Percentiles rank a stretch among this genome's conserved stretches.
phyloP scores from a whole-genome alignment of 2,329 filamentous ascomycete genomes.

The Amesomyces nigricolor region DNA sequence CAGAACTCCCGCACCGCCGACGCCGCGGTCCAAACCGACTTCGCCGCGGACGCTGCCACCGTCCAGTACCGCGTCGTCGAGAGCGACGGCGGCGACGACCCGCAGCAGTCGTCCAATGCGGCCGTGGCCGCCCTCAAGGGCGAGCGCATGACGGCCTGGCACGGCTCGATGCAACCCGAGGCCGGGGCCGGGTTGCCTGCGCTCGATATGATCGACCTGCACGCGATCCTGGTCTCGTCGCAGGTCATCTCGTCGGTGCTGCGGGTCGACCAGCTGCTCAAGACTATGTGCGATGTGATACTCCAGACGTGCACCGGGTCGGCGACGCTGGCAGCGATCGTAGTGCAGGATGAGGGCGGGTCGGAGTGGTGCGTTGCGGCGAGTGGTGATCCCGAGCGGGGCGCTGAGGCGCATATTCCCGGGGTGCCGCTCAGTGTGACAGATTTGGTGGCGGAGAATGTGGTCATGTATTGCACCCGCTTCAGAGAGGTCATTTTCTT shows the following conservation, averaged over 20 bases:
- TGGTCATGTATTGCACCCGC: constrained; percentile 69
- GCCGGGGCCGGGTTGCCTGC: constrained; percentile 61
- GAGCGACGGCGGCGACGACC: constrained; percentile 41
- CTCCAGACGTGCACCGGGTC: constrained; percentile 68
- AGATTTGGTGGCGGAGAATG: constrained; percentile 66
- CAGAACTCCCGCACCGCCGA: constrained; percentile 56
- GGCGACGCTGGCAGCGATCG: constrained; percentile 66
- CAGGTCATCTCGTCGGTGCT: constrained; percentile 76
- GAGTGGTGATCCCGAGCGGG: constrained; percentile 64
- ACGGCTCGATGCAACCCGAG: constrained; percentile 54
- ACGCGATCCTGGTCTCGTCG: constrained; percentile 71
- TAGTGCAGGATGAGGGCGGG: constrained; percentile 62
- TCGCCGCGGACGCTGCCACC: constrained; percentile 51
- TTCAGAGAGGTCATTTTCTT: constrained; percentile 72
- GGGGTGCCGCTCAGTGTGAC: constrained; percentile 60
- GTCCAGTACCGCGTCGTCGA: constrained; percentile 47
- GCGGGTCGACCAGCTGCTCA: constrained; percentile 67
- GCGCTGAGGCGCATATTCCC: constrained; percentile 60
- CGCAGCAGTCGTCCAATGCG: constrained; percentile 39
- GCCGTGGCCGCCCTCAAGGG: constrained; percentile 47
- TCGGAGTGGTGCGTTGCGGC: constrained; percentile 68
- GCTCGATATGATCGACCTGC: constrained; percentile 76
- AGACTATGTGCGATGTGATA: constrained; percentile 78
- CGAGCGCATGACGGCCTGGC: constrained; percentile 58
- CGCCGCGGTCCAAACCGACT: constrained; percentile 64